phyloP scores from a whole-genome alignment of 202 grass and related monocot species.

The Zizania palustris region DNA sequence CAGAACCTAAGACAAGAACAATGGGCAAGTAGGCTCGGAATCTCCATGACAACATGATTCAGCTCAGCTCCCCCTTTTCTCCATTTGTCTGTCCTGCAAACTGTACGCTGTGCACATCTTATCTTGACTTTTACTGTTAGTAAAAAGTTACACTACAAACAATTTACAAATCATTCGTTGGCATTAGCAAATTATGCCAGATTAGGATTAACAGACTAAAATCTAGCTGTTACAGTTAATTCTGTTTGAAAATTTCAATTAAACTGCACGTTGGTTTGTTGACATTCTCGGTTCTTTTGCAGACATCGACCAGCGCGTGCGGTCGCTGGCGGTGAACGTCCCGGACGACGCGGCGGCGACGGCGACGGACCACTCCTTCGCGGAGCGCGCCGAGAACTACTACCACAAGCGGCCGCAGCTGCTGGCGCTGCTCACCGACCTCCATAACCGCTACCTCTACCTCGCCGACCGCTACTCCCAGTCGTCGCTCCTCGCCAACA shows the following conservation, averaged over 20 bases:
- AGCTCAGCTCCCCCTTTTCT: background rate
- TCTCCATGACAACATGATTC: background rate
- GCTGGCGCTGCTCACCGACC: conserved; percentile 79
- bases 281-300: background rate
- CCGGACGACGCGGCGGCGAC: conserved; percentile 52
- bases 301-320: conserved; percentile 90
- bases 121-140: too few species aligned
- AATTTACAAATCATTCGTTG: too few species aligned
- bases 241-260: too few species aligned
- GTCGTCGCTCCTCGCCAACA: conserved; percentile 54
- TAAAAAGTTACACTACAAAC: too few species aligned
- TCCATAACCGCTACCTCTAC: conserved; percentile 93
- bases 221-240: too few species aligned
- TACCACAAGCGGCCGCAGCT: conserved; percentile 87
- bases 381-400: conserved; percentile 77
- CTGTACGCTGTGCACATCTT: too few species aligned
- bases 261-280: background rate
- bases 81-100: too few species aligned
- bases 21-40: background rate
- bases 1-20: background rate
- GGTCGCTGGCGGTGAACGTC: conserved; percentile 49
- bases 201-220: too few species aligned
- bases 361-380: conserved; percentile 66
- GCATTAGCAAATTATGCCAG: too few species aligned
- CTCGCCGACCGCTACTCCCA: conserved; percentile 92